Evolutionary conservation across 257 asterid genomes (phyloP), one percentile per base, ranked within the genome.

Genomic region (Solanum pinnatisectum): DNA sequence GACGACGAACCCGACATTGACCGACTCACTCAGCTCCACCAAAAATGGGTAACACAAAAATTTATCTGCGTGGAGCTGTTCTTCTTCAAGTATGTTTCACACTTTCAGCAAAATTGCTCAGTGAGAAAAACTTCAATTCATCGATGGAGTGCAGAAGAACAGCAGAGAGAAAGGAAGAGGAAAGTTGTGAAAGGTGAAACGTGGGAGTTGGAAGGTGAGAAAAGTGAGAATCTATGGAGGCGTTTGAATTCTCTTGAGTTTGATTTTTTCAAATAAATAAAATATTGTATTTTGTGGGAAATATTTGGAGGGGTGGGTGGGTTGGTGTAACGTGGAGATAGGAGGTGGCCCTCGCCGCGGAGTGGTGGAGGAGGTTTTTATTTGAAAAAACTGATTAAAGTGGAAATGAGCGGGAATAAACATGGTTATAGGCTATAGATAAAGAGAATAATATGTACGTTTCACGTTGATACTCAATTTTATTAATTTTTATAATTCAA

Each of bases 1-100:
- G 98, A 94, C 36, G 98, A 95, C 59, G 98, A 97, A 87, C 98
- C 95, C 90, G 97, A 97, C 98, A 94, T 95, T 89, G 65, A 92
- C 83, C 90, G 87, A 88, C n/a, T 76, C 63, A 22, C 52, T 73
- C 70, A 42, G 37, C 67, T 79, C 9, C 5, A 79, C 39, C 25
- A 44, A 44, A 79, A 44, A 79, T 79, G 65, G 37, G 27, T 44
- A 44, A 5, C 37, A 44, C 67, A 30, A 79, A 56, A 65, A 65
- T 2, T n/a, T 65, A 6, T 65, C 33, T 68, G 76, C 37, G 10
- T 77, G 60, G 25, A 76, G 83, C 33, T 37, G 22, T 37, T 37
- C 83, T 74, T 22, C 83, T 74, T 76, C 83, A 39, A 23, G 33
- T 76, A 3, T 25, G 8, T 2, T 1, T 78, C 63, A 18, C 67